Percentiles rank a stretch among this genome's conserved stretches.
These are phyloP conservation scores for Dysphania ambrosioides DNA, from an alignment of 148 eudicot species.

Conservation along the genomic window DNA sequence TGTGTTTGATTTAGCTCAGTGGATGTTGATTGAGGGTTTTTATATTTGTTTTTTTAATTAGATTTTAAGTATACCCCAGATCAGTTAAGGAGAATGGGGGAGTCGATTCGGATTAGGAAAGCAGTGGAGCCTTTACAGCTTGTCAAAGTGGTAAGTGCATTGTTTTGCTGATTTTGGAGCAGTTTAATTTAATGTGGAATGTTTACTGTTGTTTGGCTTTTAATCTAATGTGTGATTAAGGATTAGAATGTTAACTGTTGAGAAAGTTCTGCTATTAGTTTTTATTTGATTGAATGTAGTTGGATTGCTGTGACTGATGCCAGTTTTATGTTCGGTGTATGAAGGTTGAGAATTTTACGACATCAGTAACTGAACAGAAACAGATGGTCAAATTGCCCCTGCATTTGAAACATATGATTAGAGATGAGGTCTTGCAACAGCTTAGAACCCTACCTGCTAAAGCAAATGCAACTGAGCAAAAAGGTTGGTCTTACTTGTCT, in stretches of 20 bases:
- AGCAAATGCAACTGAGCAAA: conserved; percentile 52
- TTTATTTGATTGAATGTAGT: neutral
- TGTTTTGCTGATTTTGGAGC: neutral
- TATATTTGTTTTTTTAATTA: conserved; percentile 28
- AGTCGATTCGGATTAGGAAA: conserved; percentile 64
- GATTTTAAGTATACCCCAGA: conserved; percentile 62
- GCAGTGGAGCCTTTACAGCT: conserved; percentile 66
- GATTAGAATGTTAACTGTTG: neutral
- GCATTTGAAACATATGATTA: conserved; percentile 53
- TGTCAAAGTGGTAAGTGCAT: conserved; percentile 56
- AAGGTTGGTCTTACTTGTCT: conserved; percentile 46
- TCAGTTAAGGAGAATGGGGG: conserved; percentile 79
- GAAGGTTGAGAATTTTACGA: conserved; percentile 53
- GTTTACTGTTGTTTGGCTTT: neutral
- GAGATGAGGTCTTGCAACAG: conserved; percentile 48
- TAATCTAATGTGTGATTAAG: neutral
- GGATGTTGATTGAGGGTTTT: conserved; percentile 16
- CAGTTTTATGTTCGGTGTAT: conserved; percentile 2
- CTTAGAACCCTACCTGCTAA: conserved; percentile 47
- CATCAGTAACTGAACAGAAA: conserved; percentile 36
- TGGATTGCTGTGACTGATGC: neutral
- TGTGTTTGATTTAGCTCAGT: conserved; percentile 14
- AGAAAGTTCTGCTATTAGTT: neutral
- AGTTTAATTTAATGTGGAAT: neutral
- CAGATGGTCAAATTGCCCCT: conserved; percentile 39